These are phyloP conservation scores for Trametes sp. DNA, from an alignment of 1,284 basidiomycete species.

Conservation along the genomic window DNA sequence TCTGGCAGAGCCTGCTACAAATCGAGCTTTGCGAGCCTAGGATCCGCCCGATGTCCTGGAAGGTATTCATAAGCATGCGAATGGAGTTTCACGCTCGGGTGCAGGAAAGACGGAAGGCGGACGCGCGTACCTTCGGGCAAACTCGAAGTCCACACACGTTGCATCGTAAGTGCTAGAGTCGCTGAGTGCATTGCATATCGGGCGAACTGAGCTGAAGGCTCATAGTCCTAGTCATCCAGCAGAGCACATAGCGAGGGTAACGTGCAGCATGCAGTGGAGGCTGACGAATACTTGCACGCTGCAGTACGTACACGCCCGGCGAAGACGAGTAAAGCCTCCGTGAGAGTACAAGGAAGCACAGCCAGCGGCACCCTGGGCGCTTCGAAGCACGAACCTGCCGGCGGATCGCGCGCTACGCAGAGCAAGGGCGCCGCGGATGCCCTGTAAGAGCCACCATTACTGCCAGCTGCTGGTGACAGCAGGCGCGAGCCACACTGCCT, in stretches of 20 bases:
- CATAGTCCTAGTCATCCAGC: neutral
- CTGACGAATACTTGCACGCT: neutral
- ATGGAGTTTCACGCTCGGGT: neutral
- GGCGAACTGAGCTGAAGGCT: too few species aligned
- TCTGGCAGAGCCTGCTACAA: neutral
- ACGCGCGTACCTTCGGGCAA: neutral
- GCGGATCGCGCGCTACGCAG: too few species aligned
- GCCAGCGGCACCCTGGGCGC: neutral
- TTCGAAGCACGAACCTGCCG: too few species aligned
- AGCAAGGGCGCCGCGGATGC: neutral
- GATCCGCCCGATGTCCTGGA: neutral
- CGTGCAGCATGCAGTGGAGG: neutral
- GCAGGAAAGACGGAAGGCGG: neutral
- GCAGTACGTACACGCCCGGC: neutral
- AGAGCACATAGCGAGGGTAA: neutral
- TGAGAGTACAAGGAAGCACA: neutral
- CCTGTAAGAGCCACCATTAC: neutral
- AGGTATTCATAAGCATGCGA: neutral
- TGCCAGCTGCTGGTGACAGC: neutral
- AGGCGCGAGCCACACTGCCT: neutral
- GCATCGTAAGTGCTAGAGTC: too few species aligned
- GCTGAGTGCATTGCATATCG: too few species aligned
- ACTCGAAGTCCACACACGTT: neutral
- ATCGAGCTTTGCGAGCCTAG: neutral
- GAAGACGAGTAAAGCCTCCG: neutral